Base-by-base conservation (phyloP, 176 grass and related monocot species). In the Juncus effusus region DNA sequence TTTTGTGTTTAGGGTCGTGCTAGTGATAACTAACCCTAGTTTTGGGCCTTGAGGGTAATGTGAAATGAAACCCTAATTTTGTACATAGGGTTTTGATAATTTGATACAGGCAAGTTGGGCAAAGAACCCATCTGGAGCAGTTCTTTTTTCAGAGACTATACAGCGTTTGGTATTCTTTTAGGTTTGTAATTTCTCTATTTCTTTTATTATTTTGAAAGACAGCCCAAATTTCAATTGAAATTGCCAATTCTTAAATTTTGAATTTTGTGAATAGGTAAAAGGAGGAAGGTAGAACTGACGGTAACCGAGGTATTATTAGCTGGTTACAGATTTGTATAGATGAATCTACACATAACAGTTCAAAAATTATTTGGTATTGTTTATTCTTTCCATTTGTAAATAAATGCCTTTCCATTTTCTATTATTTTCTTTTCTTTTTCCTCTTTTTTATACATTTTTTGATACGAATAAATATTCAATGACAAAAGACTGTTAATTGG, bases 311-410 rank as follows among this genome's bases (percentile, higher is more conserved):
- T 13, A 59, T 71, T 71, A 71, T 40, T 36, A 42, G 8, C 19
- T 47, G 44, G 44, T 47, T 47, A 47, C 44, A 47, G 9, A 47
- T 47, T 47, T 39, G 53, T 58, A 44, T 71, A 58, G 53, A 71
- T 12, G 54, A 71, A 40, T 13, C 56, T 71, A 71, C 15, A 58
- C 13, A 57, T 69, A 55, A n/a, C 67, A 71, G 42, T 40, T 42
- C 7, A 56, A 42, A 35, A 56, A 70, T 59, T 71, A 39, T 49
- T 56, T 71, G 67, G 67, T 59, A 59, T 71, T 71, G 54, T 71
- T 71, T 44, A 59, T 71, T 71, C 67, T 71, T 42, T 71, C 9
- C 37, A 58, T 58, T 19, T 71, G 67, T 71, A 71, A 71, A 71
- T 71, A 58, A 42, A 59, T 59, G 15, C 12, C 12, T 69, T 55